Conservation (phyloP, 1,139 yeast species). For the Arxiozyma telluris region DNA sequence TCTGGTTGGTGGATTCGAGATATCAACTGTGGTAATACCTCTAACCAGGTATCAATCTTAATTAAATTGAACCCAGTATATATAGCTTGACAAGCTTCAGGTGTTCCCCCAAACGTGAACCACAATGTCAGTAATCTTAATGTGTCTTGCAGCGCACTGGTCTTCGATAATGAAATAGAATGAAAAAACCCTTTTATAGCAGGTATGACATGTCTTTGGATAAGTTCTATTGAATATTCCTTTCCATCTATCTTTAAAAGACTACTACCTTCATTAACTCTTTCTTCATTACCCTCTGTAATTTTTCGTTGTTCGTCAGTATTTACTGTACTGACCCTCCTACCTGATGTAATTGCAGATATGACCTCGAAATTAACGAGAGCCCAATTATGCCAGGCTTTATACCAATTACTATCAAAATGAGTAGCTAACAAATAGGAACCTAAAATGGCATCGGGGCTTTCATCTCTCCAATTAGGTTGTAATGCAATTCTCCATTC, state of each 20-base stretch:
- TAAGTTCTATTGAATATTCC: slow-evolving; percentile 47
- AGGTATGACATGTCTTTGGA: slow-evolving; percentile 80
- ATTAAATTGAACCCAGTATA: slow-evolving; percentile 86
- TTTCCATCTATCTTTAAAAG: slow-evolving; percentile 16
- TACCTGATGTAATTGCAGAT: slow-evolving; percentile 46
- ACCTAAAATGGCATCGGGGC: slow-evolving; percentile 72
- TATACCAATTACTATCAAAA: slow-evolving; percentile 89
- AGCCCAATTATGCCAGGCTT: slow-evolving; percentile 99
- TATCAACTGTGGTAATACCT: slow-evolving; percentile 89
- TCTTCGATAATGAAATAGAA: slow-evolving; percentile 78
- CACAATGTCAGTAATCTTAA: slow-evolving; percentile 81
- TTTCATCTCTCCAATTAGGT: slow-evolving; percentile 63
- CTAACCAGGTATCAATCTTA: slow-evolving; percentile 87
- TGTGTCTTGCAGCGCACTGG: slow-evolving; percentile 88
- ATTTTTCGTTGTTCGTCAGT: slow-evolving; percentile 12
- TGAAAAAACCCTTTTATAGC: slow-evolving; percentile 94
- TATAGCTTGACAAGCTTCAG: slow-evolving; percentile 87
- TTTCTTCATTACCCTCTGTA: slow-evolving; percentile 12
- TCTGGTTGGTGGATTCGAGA: slow-evolving; percentile 96
- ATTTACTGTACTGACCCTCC: slow-evolving; percentile 28
- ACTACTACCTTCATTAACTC: slow-evolving; percentile 14
- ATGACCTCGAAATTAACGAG: slow-evolving; percentile 93
- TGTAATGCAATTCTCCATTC: slow-evolving; percentile 92
- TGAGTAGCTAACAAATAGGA: slow-evolving; percentile 92
- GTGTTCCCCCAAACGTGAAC: slow-evolving; percentile 91